phyloP scores from a whole-genome alignment of 2,329 filamentous ascomycete species.

The Pleoardoris graminearum region DNA sequence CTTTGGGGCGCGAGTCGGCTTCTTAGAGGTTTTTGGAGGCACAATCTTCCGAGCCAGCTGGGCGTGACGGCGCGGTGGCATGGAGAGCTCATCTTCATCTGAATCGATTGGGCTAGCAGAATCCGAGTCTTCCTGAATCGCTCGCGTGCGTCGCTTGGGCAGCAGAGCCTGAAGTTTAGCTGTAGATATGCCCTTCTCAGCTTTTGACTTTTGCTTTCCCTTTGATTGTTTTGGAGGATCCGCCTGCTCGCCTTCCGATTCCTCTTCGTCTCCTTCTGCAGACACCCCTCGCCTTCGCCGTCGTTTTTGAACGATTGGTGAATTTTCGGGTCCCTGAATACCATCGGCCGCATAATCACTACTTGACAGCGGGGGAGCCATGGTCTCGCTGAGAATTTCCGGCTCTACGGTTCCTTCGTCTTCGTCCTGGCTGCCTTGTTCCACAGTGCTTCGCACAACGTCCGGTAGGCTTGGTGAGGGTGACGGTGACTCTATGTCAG shows the following conservation, averaged over 20 bases:
- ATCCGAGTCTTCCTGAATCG: conserved; percentile 37
- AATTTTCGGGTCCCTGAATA: conserved; percentile 18
- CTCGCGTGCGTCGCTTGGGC: conserved; percentile 46
- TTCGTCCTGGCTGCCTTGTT: conserved; percentile 22
- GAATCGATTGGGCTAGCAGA: conserved; percentile 44
- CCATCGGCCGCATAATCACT: conserved; percentile 34
- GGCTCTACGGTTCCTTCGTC: conserved; percentile 26
- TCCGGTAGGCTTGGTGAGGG: conserved; percentile 42
- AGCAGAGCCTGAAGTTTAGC: conserved; percentile 51
- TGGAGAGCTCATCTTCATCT: conserved; percentile 50
- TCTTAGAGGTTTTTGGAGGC: conserved; percentile 32
- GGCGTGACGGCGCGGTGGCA: conserved; percentile 26
- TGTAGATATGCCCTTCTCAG: conserved; percentile 44
- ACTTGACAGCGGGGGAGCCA: conserved; percentile 51
- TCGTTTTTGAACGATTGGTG: conserved; percentile 21
- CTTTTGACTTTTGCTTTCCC: conserved; percentile 28
- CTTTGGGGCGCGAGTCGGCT: conserved; percentile 24
- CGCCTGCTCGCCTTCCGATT: conserved; percentile 29
- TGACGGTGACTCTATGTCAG: conserved; percentile 34
- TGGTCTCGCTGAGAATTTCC: conserved; percentile 45
- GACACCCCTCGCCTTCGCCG: conserved; percentile 21
- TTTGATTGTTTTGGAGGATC: conserved; percentile 15
- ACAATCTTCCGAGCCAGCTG: conserved; percentile 20
- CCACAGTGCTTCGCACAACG: conserved; percentile 35
- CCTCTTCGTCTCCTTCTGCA: conserved; percentile 23